Evolutionary conservation across 2,329 filamentous ascomycete genomes (phyloP).

Genomic region (Ophiocordyceps robertsii): DNA sequence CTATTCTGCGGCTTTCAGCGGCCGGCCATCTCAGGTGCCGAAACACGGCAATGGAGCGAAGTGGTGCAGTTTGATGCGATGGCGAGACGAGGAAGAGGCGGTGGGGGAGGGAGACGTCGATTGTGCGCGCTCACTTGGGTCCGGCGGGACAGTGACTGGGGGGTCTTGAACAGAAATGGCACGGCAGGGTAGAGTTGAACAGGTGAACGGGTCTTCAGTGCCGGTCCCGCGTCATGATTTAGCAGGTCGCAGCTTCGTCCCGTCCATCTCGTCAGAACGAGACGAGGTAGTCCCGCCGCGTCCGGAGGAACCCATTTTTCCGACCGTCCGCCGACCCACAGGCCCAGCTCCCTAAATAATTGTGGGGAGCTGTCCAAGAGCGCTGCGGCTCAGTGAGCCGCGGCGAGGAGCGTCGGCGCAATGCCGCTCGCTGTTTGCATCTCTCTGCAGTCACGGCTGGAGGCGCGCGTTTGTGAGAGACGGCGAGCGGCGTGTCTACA

Average conservation of each 20-base stretch:
- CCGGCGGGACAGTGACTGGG: background rate
- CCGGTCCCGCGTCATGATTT: slow-evolving; percentile 2
- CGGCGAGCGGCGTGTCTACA: too few relatives aligned
- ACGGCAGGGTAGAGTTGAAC: background rate
- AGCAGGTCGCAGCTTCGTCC: background rate
- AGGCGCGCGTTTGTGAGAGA: too few relatives aligned
- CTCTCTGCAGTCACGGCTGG: too few relatives aligned
- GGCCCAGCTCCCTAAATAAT: too few relatives aligned
- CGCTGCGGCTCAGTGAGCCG: too few relatives aligned
- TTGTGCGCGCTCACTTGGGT: background rate
- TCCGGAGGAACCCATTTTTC: slow-evolving; percentile 1
- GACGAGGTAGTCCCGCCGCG: slow-evolving; percentile 1
- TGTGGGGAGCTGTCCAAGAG: too few relatives aligned
- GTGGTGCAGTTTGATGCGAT: background rate
- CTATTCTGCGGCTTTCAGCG: slow-evolving; percentile 4
- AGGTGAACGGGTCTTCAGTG: background rate
- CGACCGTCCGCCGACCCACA: background rate
- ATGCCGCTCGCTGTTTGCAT: too few relatives aligned
- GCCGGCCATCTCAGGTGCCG: slow-evolving; percentile 8
- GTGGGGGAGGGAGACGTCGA: background rate
- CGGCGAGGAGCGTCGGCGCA: too few relatives aligned
- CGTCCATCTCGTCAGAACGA: too few relatives aligned
- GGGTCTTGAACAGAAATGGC: background rate
- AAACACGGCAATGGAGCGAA: background rate
- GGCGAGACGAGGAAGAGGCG: background rate